Evolutionary conservation across 2,329 filamentous ascomycete species (phyloP).

Genomic region (Tetracladium maxilliforme): DNA sequence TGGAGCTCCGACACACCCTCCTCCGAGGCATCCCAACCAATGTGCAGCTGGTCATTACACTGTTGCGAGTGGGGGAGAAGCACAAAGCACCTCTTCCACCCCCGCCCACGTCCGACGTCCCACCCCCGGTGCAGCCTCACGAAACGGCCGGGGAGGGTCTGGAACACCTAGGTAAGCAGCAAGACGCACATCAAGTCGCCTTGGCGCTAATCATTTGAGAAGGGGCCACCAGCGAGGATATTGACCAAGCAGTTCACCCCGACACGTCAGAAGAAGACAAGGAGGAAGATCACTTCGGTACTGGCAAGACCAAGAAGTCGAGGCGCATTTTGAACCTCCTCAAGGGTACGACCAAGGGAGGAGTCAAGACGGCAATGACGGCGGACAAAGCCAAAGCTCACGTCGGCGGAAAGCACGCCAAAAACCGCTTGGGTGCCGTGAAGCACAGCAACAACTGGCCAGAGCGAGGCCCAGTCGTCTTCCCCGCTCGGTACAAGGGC

Average conservation of each 20-base stretch:
- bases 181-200: neutral
- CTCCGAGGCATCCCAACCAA: conserved; percentile 77
- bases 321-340: conserved; percentile 44
- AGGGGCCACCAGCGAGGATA: conserved; percentile 11
- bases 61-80: conserved; percentile 67
- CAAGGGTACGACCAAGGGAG: conserved; percentile 54
- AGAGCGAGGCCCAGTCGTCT: conserved; percentile 62
- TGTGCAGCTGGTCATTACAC: conserved; percentile 66
- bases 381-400: conserved; percentile 59
- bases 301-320: too few species aligned
- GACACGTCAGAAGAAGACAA: conserved; percentile 25
- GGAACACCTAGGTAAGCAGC: conserved; percentile 31
- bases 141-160: conserved; percentile 35
- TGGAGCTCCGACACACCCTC: conserved; percentile 61
- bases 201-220: conserved; percentile 16
- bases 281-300: conserved; percentile 12
- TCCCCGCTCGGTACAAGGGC: conserved; percentile 56
- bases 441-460: conserved; percentile 24
- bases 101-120: conserved; percentile 25
- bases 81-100: conserved; percentile 68
- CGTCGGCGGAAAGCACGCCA: conserved; percentile 42
- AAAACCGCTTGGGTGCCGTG: conserved; percentile 58
- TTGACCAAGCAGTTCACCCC: conserved; percentile 18
- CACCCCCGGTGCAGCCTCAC: conserved; percentile 21
- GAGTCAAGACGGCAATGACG: conserved; percentile 56